Conservation (phyloP, 1,284 basidiomycete species). For the Cutaneotrichosporon daszewskae region DNA sequence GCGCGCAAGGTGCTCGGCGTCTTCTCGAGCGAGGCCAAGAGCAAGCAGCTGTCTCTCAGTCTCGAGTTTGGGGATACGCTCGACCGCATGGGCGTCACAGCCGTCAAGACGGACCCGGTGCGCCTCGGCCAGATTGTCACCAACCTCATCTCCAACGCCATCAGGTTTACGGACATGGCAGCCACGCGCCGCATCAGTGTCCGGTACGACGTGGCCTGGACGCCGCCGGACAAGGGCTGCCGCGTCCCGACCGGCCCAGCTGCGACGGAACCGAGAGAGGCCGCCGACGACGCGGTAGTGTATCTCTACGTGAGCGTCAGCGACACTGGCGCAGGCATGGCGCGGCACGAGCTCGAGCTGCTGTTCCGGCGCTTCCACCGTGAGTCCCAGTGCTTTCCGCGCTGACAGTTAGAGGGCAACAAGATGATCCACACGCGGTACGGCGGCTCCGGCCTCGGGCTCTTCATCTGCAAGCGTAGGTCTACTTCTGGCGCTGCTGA, state of each 20-base stretch:
- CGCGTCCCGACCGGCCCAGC: too few relatives aligned
- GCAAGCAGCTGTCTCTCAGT: constrained; percentile 19
- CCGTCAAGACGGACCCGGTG: constrained; percentile 31
- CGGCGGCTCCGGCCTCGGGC: constrained; percentile 34
- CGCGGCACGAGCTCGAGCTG: constrained; percentile 32
- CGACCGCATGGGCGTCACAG: constrained; percentile 1
- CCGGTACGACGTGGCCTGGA: constrained; percentile 16
- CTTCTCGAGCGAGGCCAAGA: constrained; percentile 24
- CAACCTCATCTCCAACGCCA: constrained; percentile 28
- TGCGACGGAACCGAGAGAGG: too few relatives aligned
- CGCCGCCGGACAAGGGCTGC: constrained; percentile 17
- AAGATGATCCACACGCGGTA: constrained; percentile 29
- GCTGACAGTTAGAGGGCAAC: constrained; percentile 16
- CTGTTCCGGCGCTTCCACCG: constrained; percentile 43
- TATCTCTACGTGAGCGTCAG: constrained; percentile 39
- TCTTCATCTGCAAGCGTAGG: constrained; percentile 33
- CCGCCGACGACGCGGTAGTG: constrained; percentile 34
- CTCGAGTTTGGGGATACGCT: constrained; percentile 19
- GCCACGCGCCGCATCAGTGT: constrained; percentile 24
- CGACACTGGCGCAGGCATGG: constrained; percentile 47
- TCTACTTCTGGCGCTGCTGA: constrained; percentile 1
- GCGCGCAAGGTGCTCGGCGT: constrained; percentile 24
- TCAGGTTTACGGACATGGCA: constrained; percentile 23
- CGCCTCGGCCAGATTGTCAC: constrained; percentile 34
- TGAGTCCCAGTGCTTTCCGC: background rate